Evolutionary conservation across 495 filamentous ascomycete genomes (phyloP), one percentile per base, ranked within the genome.

Genomic region (Emericellopsis terricola): DNA sequence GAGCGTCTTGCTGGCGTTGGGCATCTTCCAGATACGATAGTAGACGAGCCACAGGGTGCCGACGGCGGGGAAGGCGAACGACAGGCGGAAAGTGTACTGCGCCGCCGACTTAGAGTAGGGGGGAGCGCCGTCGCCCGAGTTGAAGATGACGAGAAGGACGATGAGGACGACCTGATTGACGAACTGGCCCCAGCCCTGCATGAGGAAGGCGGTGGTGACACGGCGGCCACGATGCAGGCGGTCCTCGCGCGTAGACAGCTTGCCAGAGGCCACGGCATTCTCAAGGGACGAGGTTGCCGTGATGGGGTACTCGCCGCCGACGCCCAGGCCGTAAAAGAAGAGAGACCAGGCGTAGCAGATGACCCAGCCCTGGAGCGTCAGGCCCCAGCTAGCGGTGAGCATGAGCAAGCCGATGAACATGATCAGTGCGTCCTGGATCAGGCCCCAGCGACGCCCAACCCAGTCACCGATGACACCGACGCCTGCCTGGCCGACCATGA

Each of bases 121-220:
- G 27, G 73, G 65, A 47, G 70, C 68, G 18, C 78, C 78, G 37
- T 55, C 62, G 31, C 73, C 73, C 43, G 75, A 71, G 64, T 87
- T 77, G 66, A 89, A 81, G 48, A 79, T 72, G 20, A 91, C 59
- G 26, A 94, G 64, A 19, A 82, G 59, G 28, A 94, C 46, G 45
- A 92, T 91, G 29, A 94, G 65, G 30, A 89, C 51, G 38, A 71
- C 73, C 53, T 92, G 84, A 69, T 94, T 94, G 58, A 78, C 63
- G 48, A 92, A 78, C 51, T 94, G 84, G 46, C 85, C 85, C 85
- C 84, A 94, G 30, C 84, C 85, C 51, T 94, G 85, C 85, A 94
- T 94, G 59, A 94, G 57, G 62, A 94, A 94, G 20, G 85, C 84
- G 52, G 72, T 78, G 33, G 82, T 89, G 47, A 91, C 83, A 55